Evolutionary conservation across 2,329 filamentous ascomycete genomes (phyloP).

Genomic region (Malbranchea zuffiana): DNA sequence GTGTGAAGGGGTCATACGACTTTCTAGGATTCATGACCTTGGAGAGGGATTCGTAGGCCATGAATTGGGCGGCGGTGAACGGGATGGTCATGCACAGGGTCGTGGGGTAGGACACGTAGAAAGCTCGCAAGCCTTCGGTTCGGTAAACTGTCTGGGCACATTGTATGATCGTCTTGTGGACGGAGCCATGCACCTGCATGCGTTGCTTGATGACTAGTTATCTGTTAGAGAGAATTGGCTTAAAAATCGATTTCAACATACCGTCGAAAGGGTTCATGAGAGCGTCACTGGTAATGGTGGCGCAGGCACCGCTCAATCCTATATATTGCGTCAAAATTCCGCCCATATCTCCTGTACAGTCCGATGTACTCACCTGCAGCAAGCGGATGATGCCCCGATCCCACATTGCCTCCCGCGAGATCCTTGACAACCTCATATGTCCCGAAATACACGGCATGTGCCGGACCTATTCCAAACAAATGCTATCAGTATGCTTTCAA

Average conservation of each 20-base stretch:
- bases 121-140: conserved; percentile 77
- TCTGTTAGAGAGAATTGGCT: background rate
- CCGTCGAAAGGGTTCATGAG: conserved; percentile 99
- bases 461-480: conserved; percentile 55
- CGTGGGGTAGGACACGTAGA: conserved; percentile 97
- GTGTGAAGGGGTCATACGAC: conserved; percentile 79
- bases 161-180: conserved; percentile 73
- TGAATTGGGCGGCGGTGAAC: conserved; percentile 93
- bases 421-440: conserved; percentile 98
- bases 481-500: conserved; percentile 17
- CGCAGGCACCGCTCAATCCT: conserved; percentile 88
- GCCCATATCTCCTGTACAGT: background rate
- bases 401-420: conserved; percentile 81
- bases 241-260: conserved; percentile 36
- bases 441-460: conserved; percentile 95
- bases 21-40: conserved; percentile 77
- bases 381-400: conserved; percentile 74
- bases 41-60: conserved; percentile 93
- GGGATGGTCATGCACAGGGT: conserved; percentile 98
- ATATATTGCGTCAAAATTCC: conserved; percentile 6
- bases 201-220: conserved; percentile 88
- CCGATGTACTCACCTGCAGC: conserved; percentile 60
- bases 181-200: conserved; percentile 97
- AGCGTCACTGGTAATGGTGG: conserved; percentile 93
- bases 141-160: conserved; percentile 82